Evolutionary conservation across 371 early-diverging fungal species (phyloP).

Genomic region (Mucor circinelloides): DNA sequence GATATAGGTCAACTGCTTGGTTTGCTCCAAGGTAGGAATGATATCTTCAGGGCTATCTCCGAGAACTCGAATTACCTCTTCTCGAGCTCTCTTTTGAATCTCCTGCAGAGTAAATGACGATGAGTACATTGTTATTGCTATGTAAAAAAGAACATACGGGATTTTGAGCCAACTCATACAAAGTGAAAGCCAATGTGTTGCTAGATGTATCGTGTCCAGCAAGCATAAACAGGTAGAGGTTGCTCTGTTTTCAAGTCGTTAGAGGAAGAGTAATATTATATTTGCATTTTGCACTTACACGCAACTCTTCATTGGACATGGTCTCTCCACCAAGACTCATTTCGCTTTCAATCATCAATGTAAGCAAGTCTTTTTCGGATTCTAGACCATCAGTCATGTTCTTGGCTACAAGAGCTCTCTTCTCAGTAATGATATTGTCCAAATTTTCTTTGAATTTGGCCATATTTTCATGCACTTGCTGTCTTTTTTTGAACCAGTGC

Average conservation of each 20-base stretch:
- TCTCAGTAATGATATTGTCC: conserved; percentile 41
- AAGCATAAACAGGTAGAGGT: conserved; percentile 30
- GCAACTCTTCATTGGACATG: conserved; percentile 41
- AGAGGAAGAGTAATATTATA: too few relatives aligned
- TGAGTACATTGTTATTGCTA: neutral
- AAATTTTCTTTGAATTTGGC: conserved; percentile 17
- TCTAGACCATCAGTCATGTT: conserved; percentile 19
- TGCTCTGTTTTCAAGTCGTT: conserved; percentile 11
- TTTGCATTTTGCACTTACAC: too few relatives aligned
- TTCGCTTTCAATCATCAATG: conserved; percentile 58
- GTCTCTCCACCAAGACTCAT: conserved; percentile 25
- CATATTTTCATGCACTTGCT: conserved; percentile 20
- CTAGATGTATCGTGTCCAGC: conserved; percentile 67
- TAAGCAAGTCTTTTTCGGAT: conserved; percentile 52
- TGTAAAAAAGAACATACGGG: conserved; percentile 25
- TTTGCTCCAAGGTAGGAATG: conserved; percentile 47
- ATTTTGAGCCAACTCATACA: conserved; percentile 49
- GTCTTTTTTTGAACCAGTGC: conserved; percentile 13
- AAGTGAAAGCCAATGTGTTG: conserved; percentile 40
- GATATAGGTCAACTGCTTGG: conserved; percentile 44
- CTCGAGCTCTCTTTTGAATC: conserved; percentile 50
- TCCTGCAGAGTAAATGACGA: conserved; percentile 18
- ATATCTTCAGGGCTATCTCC: conserved; percentile 50
- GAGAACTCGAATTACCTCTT: conserved; percentile 52
- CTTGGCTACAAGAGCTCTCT: conserved; percentile 28